Evolutionary conservation across 176 grass and related monocot species (phyloP).

Genomic region (Zoysia pacifica): DNA sequence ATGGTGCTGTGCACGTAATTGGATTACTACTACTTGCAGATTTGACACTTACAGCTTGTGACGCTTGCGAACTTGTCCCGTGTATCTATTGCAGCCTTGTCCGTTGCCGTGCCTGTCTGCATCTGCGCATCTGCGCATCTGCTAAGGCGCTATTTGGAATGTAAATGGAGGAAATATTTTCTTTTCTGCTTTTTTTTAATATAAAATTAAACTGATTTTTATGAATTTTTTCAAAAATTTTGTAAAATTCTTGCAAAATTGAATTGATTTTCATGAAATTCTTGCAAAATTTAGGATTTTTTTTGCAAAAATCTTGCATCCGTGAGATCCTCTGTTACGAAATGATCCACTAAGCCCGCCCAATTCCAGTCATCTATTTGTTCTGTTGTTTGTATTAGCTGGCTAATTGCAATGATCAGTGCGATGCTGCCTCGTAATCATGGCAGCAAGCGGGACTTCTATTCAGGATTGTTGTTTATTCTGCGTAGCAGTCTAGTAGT

Average conservation of each 20-base stretch:
- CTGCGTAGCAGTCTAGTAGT: neutral
- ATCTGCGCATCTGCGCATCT: neutral
- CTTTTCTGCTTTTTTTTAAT: too few relatives aligned
- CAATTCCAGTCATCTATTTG: neutral
- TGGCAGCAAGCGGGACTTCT: neutral
- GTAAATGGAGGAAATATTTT: too few relatives aligned
- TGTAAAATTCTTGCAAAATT: too few relatives aligned
- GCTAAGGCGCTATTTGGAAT: too few relatives aligned
- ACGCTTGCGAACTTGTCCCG: neutral
- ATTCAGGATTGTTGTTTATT: conserved; percentile 18
- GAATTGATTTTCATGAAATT: too few relatives aligned
- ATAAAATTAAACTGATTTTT: too few relatives aligned
- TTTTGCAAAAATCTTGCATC: neutral
- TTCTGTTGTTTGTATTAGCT: conserved; percentile 18
- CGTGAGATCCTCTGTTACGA: neutral
- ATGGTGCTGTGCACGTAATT: neutral
- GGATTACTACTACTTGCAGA: neutral
- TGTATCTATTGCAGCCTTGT: neutral
- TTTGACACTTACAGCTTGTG: conserved; percentile 16
- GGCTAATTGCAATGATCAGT: neutral
- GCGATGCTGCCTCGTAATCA: neutral
- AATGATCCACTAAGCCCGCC: neutral
- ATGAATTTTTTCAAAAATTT: too few relatives aligned
- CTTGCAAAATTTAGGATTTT: too few relatives aligned
- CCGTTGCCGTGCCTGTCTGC: neutral